Conservation (phyloP, 1,139 yeast species). For the Taiozyma sp. region DNA sequence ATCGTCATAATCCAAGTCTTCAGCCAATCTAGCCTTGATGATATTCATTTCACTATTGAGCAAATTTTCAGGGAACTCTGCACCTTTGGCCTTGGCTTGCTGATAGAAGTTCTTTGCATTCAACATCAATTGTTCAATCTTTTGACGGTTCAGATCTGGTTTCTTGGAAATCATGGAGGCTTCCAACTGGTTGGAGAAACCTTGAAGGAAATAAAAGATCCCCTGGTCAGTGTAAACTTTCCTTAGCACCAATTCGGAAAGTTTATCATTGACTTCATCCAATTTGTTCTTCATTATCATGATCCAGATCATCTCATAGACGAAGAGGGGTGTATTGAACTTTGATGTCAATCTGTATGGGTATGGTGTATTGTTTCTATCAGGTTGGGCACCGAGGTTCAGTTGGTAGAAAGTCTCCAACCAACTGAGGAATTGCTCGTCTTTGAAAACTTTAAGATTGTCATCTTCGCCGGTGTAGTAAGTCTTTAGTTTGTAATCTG, state of each 20-base stretch:
- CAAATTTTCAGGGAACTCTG: slow-evolving; percentile 15
- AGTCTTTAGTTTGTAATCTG: slow-evolving; percentile 10
- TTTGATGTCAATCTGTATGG: slow-evolving; percentile 12
- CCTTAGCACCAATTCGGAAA: slow-evolving; percentile 12
- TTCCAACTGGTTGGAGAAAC: slow-evolving; percentile 18
- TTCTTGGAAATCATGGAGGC: slow-evolving; percentile 7
- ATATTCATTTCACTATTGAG: slow-evolving; percentile 9
- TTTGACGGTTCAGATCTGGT: background rate
- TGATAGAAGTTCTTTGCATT: slow-evolving; percentile 9
- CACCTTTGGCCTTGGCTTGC: slow-evolving; percentile 6
- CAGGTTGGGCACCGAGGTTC: background rate
- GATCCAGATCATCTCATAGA: slow-evolving; percentile 14
- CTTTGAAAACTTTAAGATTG: slow-evolving; percentile 7
- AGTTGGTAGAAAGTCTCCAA: slow-evolving; percentile 8
- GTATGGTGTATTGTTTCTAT: background rate
- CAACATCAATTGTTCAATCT: slow-evolving; percentile 9
- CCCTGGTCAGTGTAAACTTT: slow-evolving; percentile 20
- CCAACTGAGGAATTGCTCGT: slow-evolving; percentile 22
- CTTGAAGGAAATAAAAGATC: slow-evolving; percentile 17
- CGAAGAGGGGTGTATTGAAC: slow-evolving; percentile 10
- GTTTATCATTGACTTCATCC: slow-evolving; percentile 11
- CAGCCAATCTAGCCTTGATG: slow-evolving; percentile 5
- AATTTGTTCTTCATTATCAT: slow-evolving; percentile 16
- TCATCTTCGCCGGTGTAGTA: slow-evolving; percentile 1
- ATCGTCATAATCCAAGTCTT: slow-evolving; percentile 1